These are phyloP conservation scores for Colletotrichum abscissum DNA, from an alignment of 2,329 filamentous ascomycete species.

Conservation along the genomic window DNA sequence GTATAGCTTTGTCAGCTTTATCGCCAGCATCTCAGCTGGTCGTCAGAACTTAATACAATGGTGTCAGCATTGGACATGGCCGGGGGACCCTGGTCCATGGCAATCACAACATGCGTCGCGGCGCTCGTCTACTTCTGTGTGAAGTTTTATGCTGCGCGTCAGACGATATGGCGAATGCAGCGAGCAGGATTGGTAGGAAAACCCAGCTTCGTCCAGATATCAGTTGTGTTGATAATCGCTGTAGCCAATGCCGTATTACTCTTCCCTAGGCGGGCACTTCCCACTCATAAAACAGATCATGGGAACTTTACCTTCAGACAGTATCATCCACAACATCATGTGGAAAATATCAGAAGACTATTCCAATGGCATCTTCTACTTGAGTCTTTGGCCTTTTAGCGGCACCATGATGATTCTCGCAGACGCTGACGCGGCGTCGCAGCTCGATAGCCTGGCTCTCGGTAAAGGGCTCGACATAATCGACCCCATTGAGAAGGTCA, in stretches of 20 bases:
- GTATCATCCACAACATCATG: constrained; percentile 42
- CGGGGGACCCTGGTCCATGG: background rate
- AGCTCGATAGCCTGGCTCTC: constrained; percentile 39
- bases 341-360: constrained; percentile 31
- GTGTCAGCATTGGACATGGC: background rate
- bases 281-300: constrained; percentile 37
- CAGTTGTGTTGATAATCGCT: background rate
- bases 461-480: constrained; percentile 45
- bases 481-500: constrained; percentile 42
- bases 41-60: background rate
- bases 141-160: background rate
- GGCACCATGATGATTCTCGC: constrained; percentile 37
- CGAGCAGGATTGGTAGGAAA: background rate
- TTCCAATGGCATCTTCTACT: constrained; percentile 37
- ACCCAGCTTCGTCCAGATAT: background rate
- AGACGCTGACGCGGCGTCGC: constrained; percentile 37
- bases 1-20: too few relatives aligned
- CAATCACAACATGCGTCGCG: background rate
- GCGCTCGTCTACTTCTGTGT: background rate
- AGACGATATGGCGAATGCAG: constrained; percentile 13
- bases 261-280: constrained; percentile 41
- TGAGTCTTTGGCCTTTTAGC: constrained; percentile 44
- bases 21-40: background rate
- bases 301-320: constrained; percentile 37
- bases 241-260: constrained; percentile 25